phyloP scores from a whole-genome alignment of 768 basidiomycete genomes.

The Panellus pusillus region DNA sequence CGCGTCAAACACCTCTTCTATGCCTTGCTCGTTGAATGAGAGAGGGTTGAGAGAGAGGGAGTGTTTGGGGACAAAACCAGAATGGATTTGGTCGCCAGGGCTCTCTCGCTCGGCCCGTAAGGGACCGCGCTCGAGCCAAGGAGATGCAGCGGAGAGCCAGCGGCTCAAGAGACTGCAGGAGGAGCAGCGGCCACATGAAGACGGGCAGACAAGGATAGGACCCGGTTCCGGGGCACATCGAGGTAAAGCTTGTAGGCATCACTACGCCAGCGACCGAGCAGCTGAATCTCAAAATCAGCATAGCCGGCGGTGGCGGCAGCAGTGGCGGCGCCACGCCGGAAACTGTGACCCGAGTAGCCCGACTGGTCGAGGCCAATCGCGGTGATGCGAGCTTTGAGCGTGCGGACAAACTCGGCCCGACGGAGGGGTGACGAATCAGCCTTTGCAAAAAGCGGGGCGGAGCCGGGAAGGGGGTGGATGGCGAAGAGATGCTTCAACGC shows the following conservation, averaged over 20 bases:
- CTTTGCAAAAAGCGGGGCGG: constrained; percentile 17
- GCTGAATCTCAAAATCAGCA: constrained; percentile 36
- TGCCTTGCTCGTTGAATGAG: constrained; percentile 14
- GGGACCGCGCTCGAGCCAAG: no score
- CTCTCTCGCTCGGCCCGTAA: no score
- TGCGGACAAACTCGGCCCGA: constrained; percentile 16
- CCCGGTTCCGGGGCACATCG: constrained; percentile 24
- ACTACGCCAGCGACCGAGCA: constrained; percentile 37
- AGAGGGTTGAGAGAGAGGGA: no score
- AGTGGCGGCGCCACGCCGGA: no score
- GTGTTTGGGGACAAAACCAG: constrained; percentile 11
- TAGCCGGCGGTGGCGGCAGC: constrained; percentile 30
- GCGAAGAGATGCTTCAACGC: constrained; percentile 6
- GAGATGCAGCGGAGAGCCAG: no score
- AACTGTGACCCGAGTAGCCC: constrained; percentile 26
- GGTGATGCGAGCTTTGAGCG: constrained; percentile 1
- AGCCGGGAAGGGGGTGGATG: constrained; percentile 5
- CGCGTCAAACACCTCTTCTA: constrained; percentile 16
- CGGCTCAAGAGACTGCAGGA: no score
- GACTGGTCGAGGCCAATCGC: constrained; percentile 18
- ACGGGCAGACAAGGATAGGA: constrained; percentile 31
- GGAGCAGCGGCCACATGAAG: constrained; percentile 28
- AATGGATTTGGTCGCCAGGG: no score
- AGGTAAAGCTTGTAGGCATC: constrained; percentile 41
- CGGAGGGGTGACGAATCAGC: constrained; percentile 11